Evolutionary conservation across 2,329 filamentous ascomycete genomes (phyloP).

Genomic region (Tolypocladium inflatum): DNA sequence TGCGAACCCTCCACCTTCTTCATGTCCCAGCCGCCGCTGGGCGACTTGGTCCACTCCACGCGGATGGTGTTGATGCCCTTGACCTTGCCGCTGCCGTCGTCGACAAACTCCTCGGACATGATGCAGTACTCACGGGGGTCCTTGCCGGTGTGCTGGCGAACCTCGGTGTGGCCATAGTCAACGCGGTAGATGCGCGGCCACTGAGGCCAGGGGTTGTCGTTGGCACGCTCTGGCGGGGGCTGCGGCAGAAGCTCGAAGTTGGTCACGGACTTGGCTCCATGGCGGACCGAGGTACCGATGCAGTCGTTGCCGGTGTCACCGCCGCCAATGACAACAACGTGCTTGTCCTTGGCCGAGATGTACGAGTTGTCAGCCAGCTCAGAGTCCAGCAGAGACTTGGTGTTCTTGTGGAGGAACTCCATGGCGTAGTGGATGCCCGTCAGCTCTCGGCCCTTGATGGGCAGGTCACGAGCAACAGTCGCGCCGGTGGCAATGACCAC

Average conservation of each 20-base stretch:
- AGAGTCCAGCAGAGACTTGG: slow-evolving; percentile 92
- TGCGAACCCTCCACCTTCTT: slow-evolving; percentile 90
- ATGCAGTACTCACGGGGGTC: slow-evolving; percentile 96
- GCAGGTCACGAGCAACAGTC: slow-evolving; percentile 85
- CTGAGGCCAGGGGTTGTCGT: slow-evolving; percentile 96
- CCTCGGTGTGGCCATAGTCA: slow-evolving; percentile 95
- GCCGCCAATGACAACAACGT: slow-evolving; percentile 93
- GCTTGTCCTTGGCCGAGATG: slow-evolving; percentile 90
- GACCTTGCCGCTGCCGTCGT: slow-evolving; percentile 77
- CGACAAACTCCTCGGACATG: slow-evolving; percentile 95
- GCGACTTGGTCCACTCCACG: slow-evolving; percentile 90
- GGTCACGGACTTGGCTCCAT: slow-evolving; percentile 89
- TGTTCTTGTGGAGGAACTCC: slow-evolving; percentile 96
- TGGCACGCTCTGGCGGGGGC: slow-evolving; percentile 79
- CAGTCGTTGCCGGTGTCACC: slow-evolving; percentile 98
- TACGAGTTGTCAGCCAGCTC: slow-evolving; percentile 75
- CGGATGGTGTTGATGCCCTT: slow-evolving; percentile 94
- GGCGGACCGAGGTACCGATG: slow-evolving; percentile 91
- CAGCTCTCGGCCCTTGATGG: slow-evolving; percentile 79
- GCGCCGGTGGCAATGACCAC: slow-evolving; percentile 88
- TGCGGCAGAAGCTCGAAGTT: slow-evolving; percentile 96
- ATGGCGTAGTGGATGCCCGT: slow-evolving; percentile 93
- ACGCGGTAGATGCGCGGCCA: slow-evolving; percentile 97
- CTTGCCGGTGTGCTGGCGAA: slow-evolving; percentile 91
- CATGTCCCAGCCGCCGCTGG: slow-evolving; percentile 93